Base-by-base conservation (phyloP, 1,139 yeast genomes). In the Debaryomyces udenii region DNA sequence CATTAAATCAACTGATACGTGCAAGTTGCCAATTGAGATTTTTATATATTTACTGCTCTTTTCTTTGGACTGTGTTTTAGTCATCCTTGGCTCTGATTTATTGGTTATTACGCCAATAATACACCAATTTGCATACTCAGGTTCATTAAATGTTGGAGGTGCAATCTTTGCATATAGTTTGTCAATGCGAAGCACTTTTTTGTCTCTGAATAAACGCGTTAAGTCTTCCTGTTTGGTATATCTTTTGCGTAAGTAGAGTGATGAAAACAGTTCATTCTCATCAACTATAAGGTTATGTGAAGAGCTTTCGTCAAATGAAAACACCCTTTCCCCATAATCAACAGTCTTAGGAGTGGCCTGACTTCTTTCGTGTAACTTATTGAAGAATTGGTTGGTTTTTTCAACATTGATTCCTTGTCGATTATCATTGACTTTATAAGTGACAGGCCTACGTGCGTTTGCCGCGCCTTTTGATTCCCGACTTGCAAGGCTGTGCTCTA, bases 51-150 rank as follows among this genome's bases (percentile, higher is more conserved):
- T 86, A 5, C 71, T 47, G 22, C 53, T 50, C 17, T 58, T 61
- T 14, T 52, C 51, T 3, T 55, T 62, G 3, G 69, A 62, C 13
- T 56, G 58, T 3, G 67, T 64, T 14, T 66, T 54, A 0, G 81
- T 64, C n/a, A 65, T 57, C 46, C 69, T 72, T 1, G 85, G 72
- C 5, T 72, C 77, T 3, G 81, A 67, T 55, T 89, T 90, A 26
- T 61, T 57, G 4, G 81, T 68, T 0, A 91, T 68, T 6, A 86
- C 73, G 1, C 95, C 97, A 17, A 83, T 57, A 7, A 85, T 74
- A 16, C 85, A 82, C 85, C 88, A 90, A 55, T 91, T 90, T 10
- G 83, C 64, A 51, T 82, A 83, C 26, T 68, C 64, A 0, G 96
- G 96, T 39, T 86, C 86, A 4, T 64, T 59, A 54, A 76, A 90